Evolutionary conservation across 352 stramenopile genomes (phyloP).

Genomic region (Globisporangium iwayamae): DNA sequence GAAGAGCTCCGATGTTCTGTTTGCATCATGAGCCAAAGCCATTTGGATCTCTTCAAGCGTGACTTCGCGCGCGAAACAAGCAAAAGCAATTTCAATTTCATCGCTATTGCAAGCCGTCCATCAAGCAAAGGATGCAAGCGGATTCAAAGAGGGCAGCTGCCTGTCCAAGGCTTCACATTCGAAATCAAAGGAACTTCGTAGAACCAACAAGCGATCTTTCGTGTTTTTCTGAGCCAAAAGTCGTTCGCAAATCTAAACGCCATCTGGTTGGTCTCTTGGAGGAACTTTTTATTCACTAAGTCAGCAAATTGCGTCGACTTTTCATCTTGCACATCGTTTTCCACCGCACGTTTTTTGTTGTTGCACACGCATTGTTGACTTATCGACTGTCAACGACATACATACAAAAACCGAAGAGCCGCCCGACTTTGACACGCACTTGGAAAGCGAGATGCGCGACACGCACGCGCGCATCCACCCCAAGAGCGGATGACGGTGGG

Average conservation of each 20-base stretch:
- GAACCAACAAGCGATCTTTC: too few relatives aligned
- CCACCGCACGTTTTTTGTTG: neutral
- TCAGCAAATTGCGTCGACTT: neutral
- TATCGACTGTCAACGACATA: neutral
- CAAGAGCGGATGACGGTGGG: neutral
- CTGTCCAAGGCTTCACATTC: too few relatives aligned
- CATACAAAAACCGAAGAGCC: neutral
- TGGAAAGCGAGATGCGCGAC: neutral
- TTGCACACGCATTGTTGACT: neutral
- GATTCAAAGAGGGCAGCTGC: too few relatives aligned
- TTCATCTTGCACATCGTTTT: neutral
- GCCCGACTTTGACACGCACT: slow-evolving; percentile 1
- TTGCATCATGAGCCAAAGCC: too few relatives aligned
- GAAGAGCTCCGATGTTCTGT: too few relatives aligned
- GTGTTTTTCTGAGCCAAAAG: too few relatives aligned
- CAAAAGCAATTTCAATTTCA: too few relatives aligned
- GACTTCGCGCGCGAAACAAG: too few relatives aligned
- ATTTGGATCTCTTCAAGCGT: too few relatives aligned
- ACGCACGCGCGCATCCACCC: neutral
- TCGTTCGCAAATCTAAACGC: neutral
- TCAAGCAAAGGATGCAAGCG: too few relatives aligned
- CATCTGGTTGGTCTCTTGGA: neutral
- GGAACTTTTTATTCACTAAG: neutral
- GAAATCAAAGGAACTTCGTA: too few relatives aligned
- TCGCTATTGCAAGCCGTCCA: too few relatives aligned